phyloP scores from a whole-genome alignment of 2,329 filamentous ascomycete species.

The Colletotrichum agaves region DNA sequence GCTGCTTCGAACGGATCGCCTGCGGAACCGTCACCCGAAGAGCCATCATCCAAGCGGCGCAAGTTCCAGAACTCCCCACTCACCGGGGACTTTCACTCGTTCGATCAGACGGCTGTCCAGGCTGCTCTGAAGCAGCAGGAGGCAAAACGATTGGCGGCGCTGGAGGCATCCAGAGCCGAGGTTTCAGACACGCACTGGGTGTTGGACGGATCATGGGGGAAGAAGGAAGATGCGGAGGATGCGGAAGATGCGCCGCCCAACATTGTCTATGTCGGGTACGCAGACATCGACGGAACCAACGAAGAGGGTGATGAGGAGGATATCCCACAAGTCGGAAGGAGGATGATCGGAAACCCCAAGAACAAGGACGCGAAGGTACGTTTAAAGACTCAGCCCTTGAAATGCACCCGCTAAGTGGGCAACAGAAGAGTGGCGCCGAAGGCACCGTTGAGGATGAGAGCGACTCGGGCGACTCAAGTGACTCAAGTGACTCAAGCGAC shows the following conservation, averaged over 20 bases:
- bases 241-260: conserved; percentile 51
- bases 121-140: conserved; percentile 75
- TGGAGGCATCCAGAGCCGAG: conserved; percentile 70
- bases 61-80: conserved; percentile 56
- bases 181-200: conserved; percentile 82
- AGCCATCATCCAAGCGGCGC: conserved; percentile 71
- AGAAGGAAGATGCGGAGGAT: conserved; percentile 7
- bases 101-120: conserved; percentile 70
- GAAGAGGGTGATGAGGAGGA: conserved; percentile 49
- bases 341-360: conserved; percentile 48
- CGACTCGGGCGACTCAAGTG: conserved; percentile 44
- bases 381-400: not conserved
- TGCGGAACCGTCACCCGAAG: conserved; percentile 56
- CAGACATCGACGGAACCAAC: conserved; percentile 57
- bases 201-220: conserved; percentile 60
- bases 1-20: conserved; percentile 71
- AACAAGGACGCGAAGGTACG: conserved; percentile 44
- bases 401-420: conserved; percentile 21
- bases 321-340: conserved; percentile 49
- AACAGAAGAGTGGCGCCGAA: conserved; percentile 38
- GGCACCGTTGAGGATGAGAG: conserved; percentile 39
- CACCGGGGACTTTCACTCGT: conserved; percentile 52
- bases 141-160: conserved; percentile 68
- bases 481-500: conserved; percentile 38
- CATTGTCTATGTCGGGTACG: conserved; percentile 69